Base-by-base conservation (phyloP, 78 protist genomes). In the slime mould (Dictyostelium discoideum) region DNA sequence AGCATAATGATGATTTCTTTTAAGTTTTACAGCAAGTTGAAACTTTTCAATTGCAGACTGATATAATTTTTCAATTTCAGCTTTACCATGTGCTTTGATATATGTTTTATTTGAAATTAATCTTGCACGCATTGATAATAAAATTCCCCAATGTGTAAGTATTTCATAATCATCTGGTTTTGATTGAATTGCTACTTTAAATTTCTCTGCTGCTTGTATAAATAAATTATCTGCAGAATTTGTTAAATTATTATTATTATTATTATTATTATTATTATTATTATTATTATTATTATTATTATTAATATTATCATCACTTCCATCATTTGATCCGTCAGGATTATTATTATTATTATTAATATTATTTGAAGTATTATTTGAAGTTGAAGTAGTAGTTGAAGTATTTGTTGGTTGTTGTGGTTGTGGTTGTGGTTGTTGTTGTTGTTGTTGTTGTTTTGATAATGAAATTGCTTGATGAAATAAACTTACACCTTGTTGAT, bases 111-210 rank as follows among this genome's bases (percentile, higher is more conserved):
- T 26, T 22, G 48, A 29, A 5, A 54, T 13, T 8, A 40, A 67
- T 5, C 74, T 93, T 0, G 94, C 94, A 40, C 96, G 85, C 74
- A 86, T 85, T 24, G 78, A 63, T 22, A 78, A 48, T 44, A 93
- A 48, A 20, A 93, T 93, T 39, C 96, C 96, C 89, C 85, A 93
- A 82, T 93, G 96, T 6, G 96, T 86, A 13, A 93, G 65, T 1
- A 93, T 93, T 26, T 73, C 92, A 67, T 67, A 93, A 29, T 93
- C 96, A 46, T 93, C 96, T 8, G 96, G 96, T 72, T 85, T 80
- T 2, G 86, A 86, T 57, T 93, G 92, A 14, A 93, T 80, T 44
- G 96, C 96, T 86, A 85, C 85, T 79, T 63, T 44, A 65, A 93
- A 93, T 60, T 86, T 85, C 54, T 93, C 92, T 16, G 74, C 85